phyloP scores from a whole-genome alignment of 2,329 filamentous ascomycete genomes.

The Fusarium sp. region DNA sequence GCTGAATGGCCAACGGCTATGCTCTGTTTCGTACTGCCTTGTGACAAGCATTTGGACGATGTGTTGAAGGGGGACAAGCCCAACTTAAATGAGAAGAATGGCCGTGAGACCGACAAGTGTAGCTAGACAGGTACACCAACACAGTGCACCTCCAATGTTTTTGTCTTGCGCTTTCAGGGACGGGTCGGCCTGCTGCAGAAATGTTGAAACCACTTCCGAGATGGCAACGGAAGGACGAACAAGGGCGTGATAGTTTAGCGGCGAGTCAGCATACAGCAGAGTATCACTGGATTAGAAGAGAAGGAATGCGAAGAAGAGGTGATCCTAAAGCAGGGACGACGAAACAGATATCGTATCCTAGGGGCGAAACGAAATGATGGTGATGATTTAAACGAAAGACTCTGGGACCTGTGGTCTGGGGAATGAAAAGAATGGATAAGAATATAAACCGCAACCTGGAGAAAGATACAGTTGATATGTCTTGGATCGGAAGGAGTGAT shows the following conservation, averaged over 20 bases:
- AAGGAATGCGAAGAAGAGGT: conserved; percentile 19
- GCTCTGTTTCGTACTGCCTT: conserved; percentile 62
- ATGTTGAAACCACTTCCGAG: conserved; percentile 31
- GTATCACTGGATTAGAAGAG: conserved; percentile 14
- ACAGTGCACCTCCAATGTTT: conserved; percentile 32
- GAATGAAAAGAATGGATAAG: conserved; percentile 17
- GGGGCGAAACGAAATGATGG: neutral
- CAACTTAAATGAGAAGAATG: conserved; percentile 18
- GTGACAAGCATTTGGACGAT: conserved; percentile 59
- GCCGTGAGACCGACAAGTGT: conserved; percentile 16
- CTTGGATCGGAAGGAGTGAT: conserved; percentile 19
- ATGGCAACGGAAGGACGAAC: conserved; percentile 21
- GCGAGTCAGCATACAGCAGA: conserved; percentile 13
- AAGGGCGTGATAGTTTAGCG: conserved; percentile 8
- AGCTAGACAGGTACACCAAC: conserved; percentile 28
- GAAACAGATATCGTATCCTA: neutral
- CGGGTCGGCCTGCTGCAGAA: conserved; percentile 31
- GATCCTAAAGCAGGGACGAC: neutral
- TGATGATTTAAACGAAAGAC: conserved; percentile 1
- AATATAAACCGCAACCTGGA: conserved; percentile 4
- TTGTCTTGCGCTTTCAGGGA: conserved; percentile 18
- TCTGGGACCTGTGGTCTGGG: conserved; percentile 1
- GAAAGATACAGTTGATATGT: conserved; percentile 9
- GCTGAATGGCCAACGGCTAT: conserved; percentile 64
- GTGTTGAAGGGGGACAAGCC: conserved; percentile 2